phyloP scores from a whole-genome alignment of 2,329 filamentous ascomycete species.

The Clonostachys chloroleuca region DNA sequence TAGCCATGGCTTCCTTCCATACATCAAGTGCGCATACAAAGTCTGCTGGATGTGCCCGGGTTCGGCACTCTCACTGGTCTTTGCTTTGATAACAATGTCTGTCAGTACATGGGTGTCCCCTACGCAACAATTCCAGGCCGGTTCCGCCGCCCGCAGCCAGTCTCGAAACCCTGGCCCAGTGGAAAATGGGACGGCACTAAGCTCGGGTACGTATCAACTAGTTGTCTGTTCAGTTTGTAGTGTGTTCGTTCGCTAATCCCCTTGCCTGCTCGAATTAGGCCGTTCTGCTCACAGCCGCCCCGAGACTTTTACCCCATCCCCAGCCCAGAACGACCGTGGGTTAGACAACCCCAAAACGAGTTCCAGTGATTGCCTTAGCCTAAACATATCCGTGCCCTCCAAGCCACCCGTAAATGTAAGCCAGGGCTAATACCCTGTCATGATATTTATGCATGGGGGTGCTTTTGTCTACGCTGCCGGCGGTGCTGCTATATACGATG shows the following conservation, averaged over 20 bases:
- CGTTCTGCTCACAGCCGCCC: conserved; percentile 3
- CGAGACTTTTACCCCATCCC: conserved; percentile 6
- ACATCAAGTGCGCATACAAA: no score
- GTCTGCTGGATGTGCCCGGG: not conserved
- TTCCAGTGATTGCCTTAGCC: conserved; percentile 18
- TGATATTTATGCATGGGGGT: conserved; percentile 13
- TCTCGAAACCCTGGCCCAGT: not conserved
- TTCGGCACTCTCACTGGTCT: conserved; percentile 1
- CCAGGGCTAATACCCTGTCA: conserved; percentile 17
- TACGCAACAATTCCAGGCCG: conserved; percentile 3
- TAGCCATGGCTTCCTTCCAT: no score
- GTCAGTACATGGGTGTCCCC: conserved; percentile 4
- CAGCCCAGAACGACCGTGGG: conserved; percentile 2
- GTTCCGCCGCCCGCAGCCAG: not conserved
- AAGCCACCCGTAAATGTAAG: conserved; percentile 18
- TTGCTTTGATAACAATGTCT: conserved; percentile 2
- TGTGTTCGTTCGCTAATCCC: no score
- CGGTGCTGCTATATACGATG: conserved; percentile 4
- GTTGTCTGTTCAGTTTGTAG: no score
- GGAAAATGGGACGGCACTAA: conserved; percentile 16
- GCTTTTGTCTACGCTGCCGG: conserved; percentile 6
- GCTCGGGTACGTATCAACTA: conserved; percentile 5
- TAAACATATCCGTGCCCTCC: conserved; percentile 16
- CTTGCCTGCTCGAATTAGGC: no score
- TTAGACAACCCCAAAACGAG: conserved; percentile 1